Evolutionary conservation across 164 flowering plant genomes (phyloP).

Genomic region (Litsea cubeba): DNA sequence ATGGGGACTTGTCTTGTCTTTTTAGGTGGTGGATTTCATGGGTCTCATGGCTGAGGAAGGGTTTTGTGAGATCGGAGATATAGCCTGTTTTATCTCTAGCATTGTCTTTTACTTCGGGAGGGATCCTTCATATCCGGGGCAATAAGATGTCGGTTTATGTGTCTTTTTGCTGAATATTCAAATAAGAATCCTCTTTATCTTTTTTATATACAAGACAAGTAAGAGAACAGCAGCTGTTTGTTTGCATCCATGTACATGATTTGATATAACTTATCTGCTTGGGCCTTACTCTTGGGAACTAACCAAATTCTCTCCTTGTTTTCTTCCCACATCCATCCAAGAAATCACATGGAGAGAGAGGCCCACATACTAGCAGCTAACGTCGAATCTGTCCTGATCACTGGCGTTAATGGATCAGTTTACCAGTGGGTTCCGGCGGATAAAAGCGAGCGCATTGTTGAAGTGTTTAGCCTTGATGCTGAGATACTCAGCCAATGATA

Average conservation of each 20-base stretch:
- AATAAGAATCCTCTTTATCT: conserved; percentile 15
- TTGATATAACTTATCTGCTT: conserved; percentile 22
- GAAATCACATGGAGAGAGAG: background rate
- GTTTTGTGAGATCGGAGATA: conserved; percentile 9
- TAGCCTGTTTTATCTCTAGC: conserved; percentile 4
- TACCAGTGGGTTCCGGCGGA: conserved; percentile 30
- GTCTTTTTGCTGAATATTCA: conserved; percentile 28
- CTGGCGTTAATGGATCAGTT: conserved; percentile 30
- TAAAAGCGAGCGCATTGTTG: conserved; percentile 59
- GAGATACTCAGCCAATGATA: conserved; percentile 77
- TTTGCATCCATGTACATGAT: conserved; percentile 21
- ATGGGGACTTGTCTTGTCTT: conserved; percentile 3
- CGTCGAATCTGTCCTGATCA: conserved; percentile 29
- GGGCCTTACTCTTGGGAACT: conserved; percentile 19
- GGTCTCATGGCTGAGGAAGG: background rate
- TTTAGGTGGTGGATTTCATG: background rate
- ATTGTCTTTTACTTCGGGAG: conserved; percentile 28
- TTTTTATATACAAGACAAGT: conserved; percentile 27
- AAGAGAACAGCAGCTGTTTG: conserved; percentile 27
- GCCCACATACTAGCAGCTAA: conserved; percentile 18
- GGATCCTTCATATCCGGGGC: conserved; percentile 40
- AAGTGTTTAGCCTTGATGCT: conserved; percentile 67
- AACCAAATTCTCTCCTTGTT: conserved; percentile 8
- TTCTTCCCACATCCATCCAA: conserved; percentile 18
- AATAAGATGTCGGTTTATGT: conserved; percentile 32